phyloP scores from a whole-genome alignment of 306 rosid genomes.

The Vigna nakashimae region DNA sequence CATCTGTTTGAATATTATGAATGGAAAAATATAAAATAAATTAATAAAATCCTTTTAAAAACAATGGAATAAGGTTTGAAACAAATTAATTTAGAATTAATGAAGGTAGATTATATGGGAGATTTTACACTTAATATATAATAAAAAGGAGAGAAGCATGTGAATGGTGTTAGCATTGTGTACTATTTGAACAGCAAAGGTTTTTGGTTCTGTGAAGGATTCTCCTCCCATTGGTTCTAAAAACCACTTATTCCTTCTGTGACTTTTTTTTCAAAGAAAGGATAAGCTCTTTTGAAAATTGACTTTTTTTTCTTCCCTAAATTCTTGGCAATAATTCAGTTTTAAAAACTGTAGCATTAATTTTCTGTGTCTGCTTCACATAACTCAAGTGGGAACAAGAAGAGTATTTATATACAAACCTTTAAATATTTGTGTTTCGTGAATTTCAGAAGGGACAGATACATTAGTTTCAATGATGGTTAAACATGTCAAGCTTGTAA shows the following conservation, averaged over 20 bases:
- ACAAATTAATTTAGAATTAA: no score
- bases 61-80: no score
- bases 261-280: neutral
- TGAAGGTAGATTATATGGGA: no score
- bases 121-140: no score
- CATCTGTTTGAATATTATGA: no score
- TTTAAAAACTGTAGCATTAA: neutral
- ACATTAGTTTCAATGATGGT: no score
- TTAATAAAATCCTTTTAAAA: no score
- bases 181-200: neutral
- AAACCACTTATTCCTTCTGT: neutral
- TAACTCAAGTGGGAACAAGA: neutral
- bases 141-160: neutral
- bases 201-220: slow-evolving; percentile 14
- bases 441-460: neutral
- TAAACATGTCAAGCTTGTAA: no score
- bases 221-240: slow-evolving; percentile 20
- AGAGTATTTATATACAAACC: neutral
- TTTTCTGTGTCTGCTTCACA: neutral
- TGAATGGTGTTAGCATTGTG: neutral
- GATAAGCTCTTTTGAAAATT: slow-evolving; percentile 43
- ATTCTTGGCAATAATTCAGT: neutral
- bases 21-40: no score
- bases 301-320: slow-evolving; percentile 10
- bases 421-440: neutral